Evolutionary conservation across 177 flowering plant genomes (phyloP), one percentile per base, ranked within the genome.

Genomic region (Vitis hybrid): DNA sequence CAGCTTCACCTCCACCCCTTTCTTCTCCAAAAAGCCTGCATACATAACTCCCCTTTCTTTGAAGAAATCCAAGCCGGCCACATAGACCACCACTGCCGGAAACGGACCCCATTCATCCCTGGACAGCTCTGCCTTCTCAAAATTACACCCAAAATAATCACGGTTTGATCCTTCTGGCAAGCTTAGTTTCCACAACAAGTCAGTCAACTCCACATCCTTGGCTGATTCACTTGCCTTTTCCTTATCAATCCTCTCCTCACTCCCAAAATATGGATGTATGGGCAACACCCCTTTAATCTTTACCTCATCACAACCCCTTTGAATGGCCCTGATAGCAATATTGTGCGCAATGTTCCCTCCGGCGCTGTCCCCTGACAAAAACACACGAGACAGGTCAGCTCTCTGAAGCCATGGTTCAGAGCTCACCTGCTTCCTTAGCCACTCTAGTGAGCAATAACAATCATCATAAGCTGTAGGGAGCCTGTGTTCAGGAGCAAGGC

Each of bases 291-390:
- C 92, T 52, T 64, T 75, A 54, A 88, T 77, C 13, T 61, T 64
- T 1, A 86, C 7, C 7, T 34, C 55, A 4, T 23, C 11, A 11
- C 14, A 5, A 2, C 14, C 52, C 10, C 58, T 62, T n/a, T 57
- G 56, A 14, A 79, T 51, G 8, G 72, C 75, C 64, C 49, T 77
- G 2, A 80, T 56, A 0, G 89, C 91, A 11, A 90, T 87, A 26
- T 90, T 79, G 78, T 89, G 91, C 10, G 77, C 82, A 30, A 93
- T 92, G 83, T 93, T 90, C 2, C 85, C 98, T 23, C 98, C 97
- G 3, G 97, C 92, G 66, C 97, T 91, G 71, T 93, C 94, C 1
- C 98, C 97, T 0, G 88, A 83, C 55, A 93, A 86, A 69, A 93
- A 93, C 21, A 88, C 85, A 0, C 83, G 76, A 6, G 86, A 82